phyloP scores from a whole-genome alignment of 2,329 filamentous ascomycete genomes.

The Pochonia chlamydosporia region DNA sequence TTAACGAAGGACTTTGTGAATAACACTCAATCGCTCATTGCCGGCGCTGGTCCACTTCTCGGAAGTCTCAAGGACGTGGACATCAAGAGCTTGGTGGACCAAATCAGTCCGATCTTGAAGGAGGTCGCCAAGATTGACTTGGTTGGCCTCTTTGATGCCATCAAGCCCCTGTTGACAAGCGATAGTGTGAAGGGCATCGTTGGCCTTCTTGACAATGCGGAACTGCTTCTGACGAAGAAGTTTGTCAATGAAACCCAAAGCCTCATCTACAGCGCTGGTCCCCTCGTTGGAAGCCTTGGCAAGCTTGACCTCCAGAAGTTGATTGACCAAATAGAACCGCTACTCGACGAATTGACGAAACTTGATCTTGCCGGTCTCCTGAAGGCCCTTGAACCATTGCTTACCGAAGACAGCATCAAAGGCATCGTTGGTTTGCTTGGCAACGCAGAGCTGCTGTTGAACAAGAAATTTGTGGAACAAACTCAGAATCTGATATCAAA shows the following conservation, averaged over 20 bases:
- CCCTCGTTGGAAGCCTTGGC: slow-evolving; percentile 25
- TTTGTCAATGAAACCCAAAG: slow-evolving; percentile 25
- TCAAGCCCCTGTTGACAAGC: slow-evolving; percentile 14
- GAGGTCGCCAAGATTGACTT: slow-evolving; percentile 8
- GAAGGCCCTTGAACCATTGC: slow-evolving; percentile 20
- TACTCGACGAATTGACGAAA: slow-evolving; percentile 22
- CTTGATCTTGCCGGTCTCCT: slow-evolving; percentile 25
- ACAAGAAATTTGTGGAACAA: slow-evolving; percentile 19
- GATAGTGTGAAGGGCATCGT: slow-evolving; percentile 18
- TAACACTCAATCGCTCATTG: slow-evolving; percentile 8
- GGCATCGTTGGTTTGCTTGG: slow-evolving; percentile 27
- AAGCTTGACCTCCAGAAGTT: slow-evolving; percentile 27
- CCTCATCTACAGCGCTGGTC: slow-evolving; percentile 20
- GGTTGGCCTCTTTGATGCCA: slow-evolving; percentile 1
- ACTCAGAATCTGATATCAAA: slow-evolving; percentile 20
- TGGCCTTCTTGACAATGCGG: slow-evolving; percentile 24
- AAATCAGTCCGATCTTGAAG: slow-evolving; percentile 23
- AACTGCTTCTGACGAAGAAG: slow-evolving; percentile 22
- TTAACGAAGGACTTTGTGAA: slow-evolving; percentile 16
- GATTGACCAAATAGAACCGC: slow-evolving; percentile 24
- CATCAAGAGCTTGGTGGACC: slow-evolving; percentile 12
- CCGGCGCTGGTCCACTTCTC: slow-evolving; percentile 24
- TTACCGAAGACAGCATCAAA: slow-evolving; percentile 23
- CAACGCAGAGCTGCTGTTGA: slow-evolving; percentile 23
- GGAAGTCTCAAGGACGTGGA: slow-evolving; percentile 25